A percentile compares a stretch with the other conserved stretches of the same genome.
These are phyloP conservation scores for Flaveria trinervia DNA, from an alignment of 129 eudicot species.

Conservation along the genomic window DNA sequence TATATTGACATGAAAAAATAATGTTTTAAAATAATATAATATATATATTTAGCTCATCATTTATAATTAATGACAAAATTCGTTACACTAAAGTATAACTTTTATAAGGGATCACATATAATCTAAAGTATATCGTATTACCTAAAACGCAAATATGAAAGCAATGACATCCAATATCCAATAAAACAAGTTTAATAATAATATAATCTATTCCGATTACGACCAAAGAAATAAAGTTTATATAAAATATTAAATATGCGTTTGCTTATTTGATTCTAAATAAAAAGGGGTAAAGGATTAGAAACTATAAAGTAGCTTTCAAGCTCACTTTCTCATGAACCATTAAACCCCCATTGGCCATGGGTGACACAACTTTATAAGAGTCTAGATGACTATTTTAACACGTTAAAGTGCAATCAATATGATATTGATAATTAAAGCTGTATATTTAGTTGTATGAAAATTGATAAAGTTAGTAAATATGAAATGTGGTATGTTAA, in stretches of 20 bases:
- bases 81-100: too few relatives aligned
- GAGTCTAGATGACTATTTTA: neutral
- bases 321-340: neutral
- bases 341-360: neutral
- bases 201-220: neutral
- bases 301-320: slow-evolving; percentile 3
- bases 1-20: too few relatives aligned
- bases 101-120: too few relatives aligned
- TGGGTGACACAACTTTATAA: neutral
- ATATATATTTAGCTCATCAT: too few relatives aligned
- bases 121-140: too few relatives aligned
- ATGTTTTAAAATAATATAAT: too few relatives aligned
- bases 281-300: neutral
- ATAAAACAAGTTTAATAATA: neutral
- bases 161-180: neutral
- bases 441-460: neutral
- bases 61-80: too few relatives aligned
- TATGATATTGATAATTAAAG: neutral
- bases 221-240: neutral
- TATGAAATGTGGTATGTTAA: too few relatives aligned
- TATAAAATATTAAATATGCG: neutral
- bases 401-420: neutral
- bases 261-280: neutral
- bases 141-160: too few relatives aligned
- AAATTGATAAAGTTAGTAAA: neutral